Base-by-base conservation (phyloP, 2,329 filamentous ascomycete genomes). In the Cercospora citrullina region DNA sequence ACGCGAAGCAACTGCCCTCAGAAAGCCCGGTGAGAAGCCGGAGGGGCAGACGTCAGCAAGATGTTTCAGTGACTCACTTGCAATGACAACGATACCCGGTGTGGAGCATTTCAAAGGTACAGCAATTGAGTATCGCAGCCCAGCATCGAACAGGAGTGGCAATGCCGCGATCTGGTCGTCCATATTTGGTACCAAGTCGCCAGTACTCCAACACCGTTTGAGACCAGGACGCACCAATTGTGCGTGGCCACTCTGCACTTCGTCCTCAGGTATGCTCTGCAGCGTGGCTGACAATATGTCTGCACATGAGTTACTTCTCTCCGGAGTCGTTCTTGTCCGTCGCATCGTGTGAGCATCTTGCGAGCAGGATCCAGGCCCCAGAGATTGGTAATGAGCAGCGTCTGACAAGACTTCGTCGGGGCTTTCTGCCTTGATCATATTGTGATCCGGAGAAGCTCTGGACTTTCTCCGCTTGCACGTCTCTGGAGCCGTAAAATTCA, bases 11-110 rank as follows among this genome's bases (percentile, higher is more conserved):
- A 73, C 10, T 42, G 80, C 78, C 18, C 66, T 65, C 18, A 79
- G 69, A 68, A 80, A 80, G 6, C 75, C 78, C 6, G 78, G 77
- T 58, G 76, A 77, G 78, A 79, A 84, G 30, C 83, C 55, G 4
- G 73, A 67, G 3, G 82, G 82, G 42, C 77, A 78, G 5, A 82
- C 62, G 42, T 79, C 75, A 42, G 77, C 73, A 3, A 84, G 75
- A 51, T 75, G 75, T 42, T 74, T 69, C 23, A 74, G 70, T 10
- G 77, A 77, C 14, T 77, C 77, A 26, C 71, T 79, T 30, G 75
- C 74, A 61, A 72, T 76, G 16, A 80, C 55, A 26, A 75, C 78
- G 7, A 80, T 53, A 8, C 75, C 75, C 21, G 67, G 68, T 1
- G 65, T 5, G 0, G 73, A 60, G 60, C 69, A 76, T 23, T 60